Percentiles rank a stretch among this genome's conserved stretches.
Conservation (phyloP, 345 rosid species). For the Corchorus capsularis region DNA sequence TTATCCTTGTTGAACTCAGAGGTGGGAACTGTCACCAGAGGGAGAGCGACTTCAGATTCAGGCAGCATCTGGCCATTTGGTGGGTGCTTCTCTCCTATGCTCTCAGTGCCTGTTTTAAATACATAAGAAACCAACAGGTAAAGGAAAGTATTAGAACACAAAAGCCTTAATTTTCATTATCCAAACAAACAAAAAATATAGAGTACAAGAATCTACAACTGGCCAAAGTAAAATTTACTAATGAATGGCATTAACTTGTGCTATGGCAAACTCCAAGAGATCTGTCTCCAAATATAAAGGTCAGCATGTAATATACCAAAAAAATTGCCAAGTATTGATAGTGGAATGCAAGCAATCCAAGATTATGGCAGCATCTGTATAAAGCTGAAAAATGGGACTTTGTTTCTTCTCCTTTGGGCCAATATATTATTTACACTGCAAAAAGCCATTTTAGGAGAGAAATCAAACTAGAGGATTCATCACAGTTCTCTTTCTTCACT, state of each 20-base stretch:
- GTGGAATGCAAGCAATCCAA: not conserved
- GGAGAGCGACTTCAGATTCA: conserved; percentile 57
- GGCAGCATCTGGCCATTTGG: conserved; percentile 49
- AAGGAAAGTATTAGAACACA: not conserved
- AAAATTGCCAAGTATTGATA: not conserved
- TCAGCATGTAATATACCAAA: not conserved
- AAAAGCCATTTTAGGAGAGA: not conserved
- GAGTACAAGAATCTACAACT: not conserved
- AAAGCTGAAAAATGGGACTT: not conserved
- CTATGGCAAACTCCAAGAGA: not conserved
- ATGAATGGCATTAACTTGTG: not conserved
- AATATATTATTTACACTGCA: not conserved
- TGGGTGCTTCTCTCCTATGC: conserved; percentile 43
- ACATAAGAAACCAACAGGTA: conserved; percentile 13
- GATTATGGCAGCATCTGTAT: not conserved
- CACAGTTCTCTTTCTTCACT: not conserved
- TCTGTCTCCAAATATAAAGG: not conserved
- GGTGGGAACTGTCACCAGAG: conserved; percentile 70
- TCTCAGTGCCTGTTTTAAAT: conserved; percentile 55
- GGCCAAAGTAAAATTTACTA: not conserved
- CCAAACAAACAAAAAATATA: not conserved
- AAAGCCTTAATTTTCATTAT: not conserved
- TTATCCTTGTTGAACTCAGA: conserved; percentile 67
- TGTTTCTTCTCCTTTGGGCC: not conserved
- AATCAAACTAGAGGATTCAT: not conserved